Base-by-base conservation (phyloP, 2,329 filamentous ascomycete species). In the Ophiocordyceps australis region DNA sequence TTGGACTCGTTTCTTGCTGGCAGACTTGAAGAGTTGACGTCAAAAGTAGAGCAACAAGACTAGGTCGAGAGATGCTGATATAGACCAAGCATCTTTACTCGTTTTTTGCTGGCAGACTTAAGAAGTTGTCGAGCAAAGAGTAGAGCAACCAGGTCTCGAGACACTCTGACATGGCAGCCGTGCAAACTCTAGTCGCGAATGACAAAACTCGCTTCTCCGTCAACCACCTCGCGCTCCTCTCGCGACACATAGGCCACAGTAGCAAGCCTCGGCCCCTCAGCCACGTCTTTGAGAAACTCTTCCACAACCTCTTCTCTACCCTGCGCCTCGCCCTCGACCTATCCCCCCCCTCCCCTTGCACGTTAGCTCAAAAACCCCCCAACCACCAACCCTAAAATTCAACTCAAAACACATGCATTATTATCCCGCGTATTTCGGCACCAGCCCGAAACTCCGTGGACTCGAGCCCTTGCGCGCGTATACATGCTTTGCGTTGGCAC, bases 321-420 rank as follows among this genome's bases (percentile, higher is more conserved):
- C 46, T 95, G 86, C 5, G 75, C 83, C 52, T 94, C 85, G 15
- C 86, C 86, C 42, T 81, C 71, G 24, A 95, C 85, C 81, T 93
- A 24, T 39, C 50, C 10, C 7, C 21, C 28, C n/a, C 29, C n/a
- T n/a, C n/a, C n/a, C n/a, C n/a, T n/a, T n/a, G n/a, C n/a, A n/a
- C n/a, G n/a, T n/a, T n/a, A n/a, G n/a, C n/a, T n/a, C n/a, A n/a
- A n/a, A n/a, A n/a, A n/a, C n/a, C n/a, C n/a, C n/a, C n/a, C n/a
- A n/a, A n/a, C n/a, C n/a, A n/a, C n/a, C n/a, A n/a, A n/a, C n/a
- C n/a, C n/a, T n/a, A n/a, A n/a, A n/a, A n/a, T n/a, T n/a, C n/a
- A n/a, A n/a, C n/a, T n/a, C n/a, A n/a, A n/a, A n/a, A n/a, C n/a
- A n/a, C n/a, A n/a, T n/a, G n/a, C 68, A 50, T 68, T 70, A 34